phyloP scores from a whole-genome alignment of 2,329 filamentous ascomycete genomes.

The Colletotrichum ledebouriae region DNA sequence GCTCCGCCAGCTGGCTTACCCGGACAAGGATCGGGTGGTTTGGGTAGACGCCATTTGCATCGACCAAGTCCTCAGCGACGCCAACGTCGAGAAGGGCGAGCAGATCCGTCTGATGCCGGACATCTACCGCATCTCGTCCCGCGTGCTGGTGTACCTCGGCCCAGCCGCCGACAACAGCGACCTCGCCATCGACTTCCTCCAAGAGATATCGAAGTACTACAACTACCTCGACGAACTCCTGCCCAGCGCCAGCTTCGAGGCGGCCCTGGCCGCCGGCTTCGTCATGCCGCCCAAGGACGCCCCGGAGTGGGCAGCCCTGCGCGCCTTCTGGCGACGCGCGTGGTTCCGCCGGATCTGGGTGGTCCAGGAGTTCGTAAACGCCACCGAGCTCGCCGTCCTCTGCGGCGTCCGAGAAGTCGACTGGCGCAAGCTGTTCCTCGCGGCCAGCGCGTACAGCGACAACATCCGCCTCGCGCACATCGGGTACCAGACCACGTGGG shows the following conservation, averaged over 20 bases:
- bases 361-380: conserved; percentile 14
- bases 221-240: neutral
- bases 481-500: neutral
- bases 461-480: conserved; percentile 1
- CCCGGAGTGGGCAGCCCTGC: conserved; percentile 2
- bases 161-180: conserved; percentile 2
- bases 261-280: neutral
- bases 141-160: conserved; percentile 14
- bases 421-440: conserved; percentile 4
- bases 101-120: conserved; percentile 25
- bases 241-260: neutral
- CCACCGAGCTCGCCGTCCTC: neutral
- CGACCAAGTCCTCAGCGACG: conserved; percentile 6
- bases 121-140: conserved; percentile 15
- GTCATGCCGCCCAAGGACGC: conserved; percentile 2
- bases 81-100: conserved; percentile 7
- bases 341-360: conserved; percentile 21
- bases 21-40: neutral
- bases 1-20: neutral
- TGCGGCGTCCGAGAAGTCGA: conserved; percentile 10
- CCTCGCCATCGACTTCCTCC: conserved; percentile 12
- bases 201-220: neutral
- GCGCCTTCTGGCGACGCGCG: neutral
- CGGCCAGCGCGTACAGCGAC: conserved; percentile 6
- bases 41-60: conserved; percentile 30